Evolutionary conservation across 768 basidiomycete genomes (phyloP).

Genomic region (Leccinum obscurum): DNA sequence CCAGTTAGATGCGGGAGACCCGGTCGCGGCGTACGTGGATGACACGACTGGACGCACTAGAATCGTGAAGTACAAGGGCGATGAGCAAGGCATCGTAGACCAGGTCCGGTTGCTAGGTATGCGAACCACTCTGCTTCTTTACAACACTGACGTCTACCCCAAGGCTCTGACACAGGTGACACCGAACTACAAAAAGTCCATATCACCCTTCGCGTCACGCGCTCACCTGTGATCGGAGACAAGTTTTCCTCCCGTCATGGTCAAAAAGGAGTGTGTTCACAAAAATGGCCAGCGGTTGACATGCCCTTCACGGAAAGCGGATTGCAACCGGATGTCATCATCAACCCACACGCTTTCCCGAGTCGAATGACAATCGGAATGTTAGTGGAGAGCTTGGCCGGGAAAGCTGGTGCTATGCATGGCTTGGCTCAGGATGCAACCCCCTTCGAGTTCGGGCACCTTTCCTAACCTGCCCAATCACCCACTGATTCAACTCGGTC

Average conservation of each 20-base stretch:
- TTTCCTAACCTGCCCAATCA: not conserved
- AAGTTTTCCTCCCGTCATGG: constrained; percentile 99
- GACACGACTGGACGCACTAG: constrained; percentile 80
- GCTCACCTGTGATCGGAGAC: constrained; percentile 96
- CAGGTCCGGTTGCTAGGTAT: constrained; percentile 87
- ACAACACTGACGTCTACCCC: constrained; percentile 4
- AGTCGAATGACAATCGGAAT: constrained; percentile 99
- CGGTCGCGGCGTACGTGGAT: constrained; percentile 84
- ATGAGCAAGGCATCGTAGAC: constrained; percentile 88
- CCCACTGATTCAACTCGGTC: constrained; percentile 12
- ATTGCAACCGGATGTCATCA: constrained; percentile 98
- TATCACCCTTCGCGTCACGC: constrained; percentile 88
- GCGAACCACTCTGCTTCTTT: constrained; percentile 14
- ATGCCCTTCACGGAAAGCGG: constrained; percentile 99
- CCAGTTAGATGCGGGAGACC: constrained; percentile 69
- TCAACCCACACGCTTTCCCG: constrained; percentile 99
- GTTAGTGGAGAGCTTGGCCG: constrained; percentile 99
- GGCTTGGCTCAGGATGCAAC: constrained; percentile 98
- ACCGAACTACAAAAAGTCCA: constrained; percentile 90
- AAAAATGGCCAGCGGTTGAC: constrained; percentile 97
- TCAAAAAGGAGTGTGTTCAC: constrained; percentile 99
- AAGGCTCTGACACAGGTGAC: constrained; percentile 87
- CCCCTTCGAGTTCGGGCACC: constrained; percentile 81
- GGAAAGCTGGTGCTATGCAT: constrained; percentile 99
- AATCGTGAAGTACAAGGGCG: constrained; percentile 95